Base-by-base conservation (phyloP, 306 rosid genomes). In the Inga leiocalycina region DNA sequence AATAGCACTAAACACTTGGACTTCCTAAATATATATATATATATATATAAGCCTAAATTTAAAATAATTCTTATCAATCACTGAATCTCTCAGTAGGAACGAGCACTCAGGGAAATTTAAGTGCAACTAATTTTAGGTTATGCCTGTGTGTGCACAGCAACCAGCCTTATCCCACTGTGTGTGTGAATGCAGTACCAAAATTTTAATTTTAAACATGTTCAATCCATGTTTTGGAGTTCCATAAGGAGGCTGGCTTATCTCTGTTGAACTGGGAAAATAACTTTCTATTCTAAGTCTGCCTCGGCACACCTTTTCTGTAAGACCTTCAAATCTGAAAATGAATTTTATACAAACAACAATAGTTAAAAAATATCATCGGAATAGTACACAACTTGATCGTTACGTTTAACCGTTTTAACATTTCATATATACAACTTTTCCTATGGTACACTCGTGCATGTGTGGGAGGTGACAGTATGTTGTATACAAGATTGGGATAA, bases 281-380 rank as follows among this genome's bases (percentile, higher is more conserved):
- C 39, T 61, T 62, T 77, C 24, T 77, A 3, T 62, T 61, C 32
- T 24, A 30, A 22, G 41, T 77, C 71, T 77, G 37, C 71, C 65
- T 43, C 24, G 64, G 57, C 59, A 62, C 46, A 56, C 39, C 73
- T 30, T 78, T 64, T 9, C 62, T 27, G 61, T 32, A 13, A 39
- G 80, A 41, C 12, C 11, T 64, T 13, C 30, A 43, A 27, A 30
- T 5, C 19, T 59, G 57, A 20, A 9, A 54, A 67, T 66, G 43
- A 68, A 20, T 35, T 37, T 45, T n/a, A 37, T 17, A 37, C 72
- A 1, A 37, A 68, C 15, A 37, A 68, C 22, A 6, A 8, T 34
- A 66, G 44, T 9, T 16, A 15, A 34, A 3, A 67, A 67, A 34
- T 35, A 67, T 34, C 72, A 34, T 34, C 17, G 46, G 46, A 35